A percentile compares a stretch with the other conserved stretches of the same genome.
Conservation (phyloP, 2,329 filamentous ascomycete genomes). For the Cytospora schulzeri region DNA sequence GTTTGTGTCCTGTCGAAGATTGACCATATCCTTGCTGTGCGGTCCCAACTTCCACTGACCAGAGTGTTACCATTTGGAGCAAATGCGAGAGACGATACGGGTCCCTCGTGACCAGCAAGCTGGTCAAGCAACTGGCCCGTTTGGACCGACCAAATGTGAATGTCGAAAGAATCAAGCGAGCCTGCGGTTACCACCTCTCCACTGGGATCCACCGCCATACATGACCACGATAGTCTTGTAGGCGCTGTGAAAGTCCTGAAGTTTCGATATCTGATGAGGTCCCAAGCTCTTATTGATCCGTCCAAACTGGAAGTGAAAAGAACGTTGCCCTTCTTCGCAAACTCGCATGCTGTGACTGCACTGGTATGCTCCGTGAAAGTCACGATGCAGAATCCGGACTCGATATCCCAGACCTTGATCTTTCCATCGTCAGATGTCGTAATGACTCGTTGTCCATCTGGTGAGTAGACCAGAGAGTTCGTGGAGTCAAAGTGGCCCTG, state of each 20-base stretch:
- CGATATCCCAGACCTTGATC: conserved; percentile 97
- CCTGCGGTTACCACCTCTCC: conserved; percentile 96
- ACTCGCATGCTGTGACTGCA: conserved; percentile 91
- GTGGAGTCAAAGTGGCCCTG: conserved; percentile 96
- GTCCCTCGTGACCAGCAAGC: conserved; percentile 89
- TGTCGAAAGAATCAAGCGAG: conserved; percentile 93
- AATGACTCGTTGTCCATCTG: conserved; percentile 89
- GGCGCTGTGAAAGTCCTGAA: conserved; percentile 97
- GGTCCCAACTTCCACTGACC: conserved; percentile 94
- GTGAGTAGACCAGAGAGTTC: conserved; percentile 90
- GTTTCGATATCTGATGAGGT: conserved; percentile 92
- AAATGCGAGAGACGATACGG: conserved; percentile 86
- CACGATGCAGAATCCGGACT: conserved; percentile 95
- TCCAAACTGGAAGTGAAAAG: conserved; percentile 94
- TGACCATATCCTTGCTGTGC: conserved; percentile 92
- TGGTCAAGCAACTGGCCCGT: conserved; percentile 93
- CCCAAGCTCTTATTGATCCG: conserved; percentile 93
- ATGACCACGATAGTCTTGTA: conserved; percentile 87
- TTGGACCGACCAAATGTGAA: conserved; percentile 98
- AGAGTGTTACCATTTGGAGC: conserved; percentile 82
- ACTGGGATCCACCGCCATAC: conserved; percentile 92
- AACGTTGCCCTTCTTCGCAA: conserved; percentile 92
- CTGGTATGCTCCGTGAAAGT: conserved; percentile 97
- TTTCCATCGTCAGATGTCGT: conserved; percentile 96
- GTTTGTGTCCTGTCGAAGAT: conserved; percentile 94